These are phyloP conservation scores for Truncatella angustata DNA, from an alignment of 2,329 filamentous ascomycete genomes.

Conservation along the genomic window DNA sequence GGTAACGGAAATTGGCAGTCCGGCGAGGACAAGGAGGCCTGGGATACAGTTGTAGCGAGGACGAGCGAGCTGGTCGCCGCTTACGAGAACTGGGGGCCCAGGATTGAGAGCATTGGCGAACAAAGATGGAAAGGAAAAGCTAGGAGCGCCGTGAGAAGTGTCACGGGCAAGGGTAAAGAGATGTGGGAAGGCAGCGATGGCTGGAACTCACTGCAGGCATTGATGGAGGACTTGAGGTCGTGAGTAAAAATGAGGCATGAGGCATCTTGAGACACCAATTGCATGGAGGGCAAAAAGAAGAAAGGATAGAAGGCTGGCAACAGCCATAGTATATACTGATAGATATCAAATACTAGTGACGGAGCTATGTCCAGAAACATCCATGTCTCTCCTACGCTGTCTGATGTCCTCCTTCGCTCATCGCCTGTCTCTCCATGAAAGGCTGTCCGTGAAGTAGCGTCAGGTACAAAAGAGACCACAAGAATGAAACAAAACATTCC, in stretches of 20 bases:
- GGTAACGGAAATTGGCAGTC: constrained; percentile 41
- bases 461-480: too few species aligned
- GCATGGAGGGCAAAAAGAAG: too few species aligned
- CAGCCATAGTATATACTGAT: too few species aligned
- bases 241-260: not conserved
- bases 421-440: too few species aligned
- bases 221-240: constrained; percentile 53
- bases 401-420: too few species aligned
- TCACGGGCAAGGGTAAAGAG: constrained; percentile 79
- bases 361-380: too few species aligned
- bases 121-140: constrained; percentile 84
- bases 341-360: too few species aligned
- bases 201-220: constrained; percentile 59
- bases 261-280: too few species aligned
- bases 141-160: constrained; percentile 76
- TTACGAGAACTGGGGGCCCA: constrained; percentile 74
- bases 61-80: constrained; percentile 80
- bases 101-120: constrained; percentile 66
- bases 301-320: too few species aligned
- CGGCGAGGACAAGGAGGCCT: constrained; percentile 57
- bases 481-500: too few species aligned
- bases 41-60: constrained; percentile 70
- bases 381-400: too few species aligned
- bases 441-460: too few species aligned
- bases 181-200: constrained; percentile 75